Base-by-base conservation (phyloP, 208 protist genomes). In the Trypanosoma mega region DNA sequence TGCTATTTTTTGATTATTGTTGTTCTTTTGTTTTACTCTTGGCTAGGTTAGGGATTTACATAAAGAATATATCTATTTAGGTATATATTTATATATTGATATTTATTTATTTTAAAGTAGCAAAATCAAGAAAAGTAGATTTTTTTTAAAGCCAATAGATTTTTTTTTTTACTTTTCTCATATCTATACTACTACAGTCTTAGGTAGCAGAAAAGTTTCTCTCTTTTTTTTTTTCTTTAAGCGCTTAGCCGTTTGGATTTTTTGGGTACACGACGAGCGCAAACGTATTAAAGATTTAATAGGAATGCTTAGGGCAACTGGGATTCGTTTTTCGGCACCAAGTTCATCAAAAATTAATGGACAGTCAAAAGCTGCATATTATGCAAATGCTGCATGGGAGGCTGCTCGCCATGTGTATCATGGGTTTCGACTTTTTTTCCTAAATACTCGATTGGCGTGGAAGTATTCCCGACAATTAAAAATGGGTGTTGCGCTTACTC, bases 391-490 rank as follows among this genome's bases (percentile, higher is more conserved):
- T 3, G 62, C 47, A 9, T 70, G 73, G 55, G 85, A 96, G 59
- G 85, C 71, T 5, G 41, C 87, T 43, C 82, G 89, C 20, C 89
- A 96, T 44, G 31, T 96, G 3, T 96, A 96, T 61, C 89, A 96
- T 52, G 89, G 89, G 16, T 96, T 96, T 62, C 85, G 82, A 12
- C 63, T 96, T 16, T 96, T 96, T 58, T 90, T 88, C 56, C 75
- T 93, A 49, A 96, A 96, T 65, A 93, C 86, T 30, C 72, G 77
- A 8, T 72, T 96, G 34, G 89, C 89, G 21, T 93, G 86, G 86
- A 88, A 85, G 62, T 93, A 93, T 62, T 91, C 83, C 23, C 79
- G 84, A 9, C 89, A 90, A 49, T 71, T 96, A 39, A 91, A 90
- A 63, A 72, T 76, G 24, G 89, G 89, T 29, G 84, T 93, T 29